Evolutionary conservation across 345 rosid species (phyloP), one percentile per base, ranked within the genome.

Genomic region (Ceriops tagal): DNA sequence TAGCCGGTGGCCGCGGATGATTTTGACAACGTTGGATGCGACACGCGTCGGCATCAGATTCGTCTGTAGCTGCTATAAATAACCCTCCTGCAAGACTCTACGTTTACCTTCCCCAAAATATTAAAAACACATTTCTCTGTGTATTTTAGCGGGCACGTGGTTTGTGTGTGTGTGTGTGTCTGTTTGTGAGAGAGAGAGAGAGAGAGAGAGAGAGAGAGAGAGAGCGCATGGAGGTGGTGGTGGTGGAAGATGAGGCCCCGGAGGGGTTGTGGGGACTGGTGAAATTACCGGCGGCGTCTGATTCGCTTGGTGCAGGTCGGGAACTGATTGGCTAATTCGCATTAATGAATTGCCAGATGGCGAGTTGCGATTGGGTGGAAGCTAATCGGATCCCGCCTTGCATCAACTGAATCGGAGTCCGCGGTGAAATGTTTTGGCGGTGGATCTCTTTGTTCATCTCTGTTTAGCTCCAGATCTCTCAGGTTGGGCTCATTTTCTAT

Each of bases 251-350:
- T 5, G 35, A 32, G 35, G 35, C 35, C 8, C 43, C 2, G 43
- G 11, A 11, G 43, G 3, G 43, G 43, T 35, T 6, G 39, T 1
- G 52, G 67, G 21, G n/a, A 46, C 26, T 53, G 71, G 43, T 78
- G 80, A 69, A 61, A 68, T 88, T 70, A 79, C 85, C 86, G 88
- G 86, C 89, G 90, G 90, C 67, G 83, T 90, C 96, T 75, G 83
- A 92, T 84, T 92, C 96, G 96, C 98, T 90, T 92, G 98, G 93
- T 92, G 96, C 96, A 92, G 93, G 90, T 90, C 96, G 96, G 98
- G 98, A 90, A 84, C 90, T 78, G 81, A 71, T 66, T 62, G 68
- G 66, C 58, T 46, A 37, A 21, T 35, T 27, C 20, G 68, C 53
- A 30, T 53, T 21, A 27, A 2, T 1, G 24, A 13, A 30, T 47